Conservation (phyloP, 2,329 filamentous ascomycete genomes). For the Hymenoscyphus albidus region DNA sequence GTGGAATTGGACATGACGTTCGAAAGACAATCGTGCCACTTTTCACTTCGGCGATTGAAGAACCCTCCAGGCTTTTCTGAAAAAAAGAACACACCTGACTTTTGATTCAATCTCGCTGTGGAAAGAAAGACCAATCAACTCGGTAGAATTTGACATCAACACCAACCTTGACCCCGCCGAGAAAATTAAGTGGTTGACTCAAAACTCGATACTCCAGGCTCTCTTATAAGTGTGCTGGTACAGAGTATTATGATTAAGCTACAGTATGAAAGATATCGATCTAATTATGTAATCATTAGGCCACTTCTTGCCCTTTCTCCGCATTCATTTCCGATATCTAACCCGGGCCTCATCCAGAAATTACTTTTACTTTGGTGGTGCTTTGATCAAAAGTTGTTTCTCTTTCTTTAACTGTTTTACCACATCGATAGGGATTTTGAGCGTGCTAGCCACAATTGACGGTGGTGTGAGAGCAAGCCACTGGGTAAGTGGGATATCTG, state of each 20-base stretch:
- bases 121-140: background rate
- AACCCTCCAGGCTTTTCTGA: too few relatives aligned
- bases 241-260: background rate
- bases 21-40: too few relatives aligned
- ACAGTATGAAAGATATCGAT: background rate
- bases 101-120: background rate
- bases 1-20: background rate
- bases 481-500: constrained; percentile 63
- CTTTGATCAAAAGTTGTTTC: constrained; percentile 47
- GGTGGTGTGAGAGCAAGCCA: constrained; percentile 66
- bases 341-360: background rate
- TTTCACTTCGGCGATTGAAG: too few relatives aligned
- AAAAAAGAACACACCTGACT: background rate
- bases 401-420: constrained; percentile 58
- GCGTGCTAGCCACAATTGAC: constrained; percentile 55
- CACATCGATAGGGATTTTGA: constrained; percentile 56
- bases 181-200: background rate
- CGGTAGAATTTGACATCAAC: background rate
- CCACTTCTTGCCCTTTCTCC: background rate
- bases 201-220: background rate
- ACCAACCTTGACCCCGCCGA: background rate
- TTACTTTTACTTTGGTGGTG: background rate
- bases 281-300: background rate
- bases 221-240: background rate
- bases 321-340: background rate